phyloP scores from a whole-genome alignment of 2,329 filamentous ascomycete species.

The Epichloe hybrida region DNA sequence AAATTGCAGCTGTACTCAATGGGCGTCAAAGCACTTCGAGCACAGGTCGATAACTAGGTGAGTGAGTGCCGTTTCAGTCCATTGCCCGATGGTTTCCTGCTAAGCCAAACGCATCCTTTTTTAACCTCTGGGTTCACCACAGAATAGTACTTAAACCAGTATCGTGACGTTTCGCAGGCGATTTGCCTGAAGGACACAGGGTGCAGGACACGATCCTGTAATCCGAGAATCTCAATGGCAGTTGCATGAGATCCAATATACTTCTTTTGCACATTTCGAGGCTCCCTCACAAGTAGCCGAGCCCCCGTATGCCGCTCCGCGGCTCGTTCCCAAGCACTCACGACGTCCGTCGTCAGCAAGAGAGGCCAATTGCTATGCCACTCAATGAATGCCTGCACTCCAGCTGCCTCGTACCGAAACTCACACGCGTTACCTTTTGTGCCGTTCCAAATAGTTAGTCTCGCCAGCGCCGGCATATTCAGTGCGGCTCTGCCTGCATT shows the following conservation, averaged over 20 bases:
- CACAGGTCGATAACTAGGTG: no score
- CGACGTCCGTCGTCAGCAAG: not conserved
- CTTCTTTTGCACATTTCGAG: not conserved
- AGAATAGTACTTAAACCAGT: conserved; percentile 1
- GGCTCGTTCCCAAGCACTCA: not conserved
- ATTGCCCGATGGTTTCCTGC: no score
- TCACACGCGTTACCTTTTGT: not conserved
- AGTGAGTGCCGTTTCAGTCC: no score
- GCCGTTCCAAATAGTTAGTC: not conserved
- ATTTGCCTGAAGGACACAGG: conserved; percentile 1
- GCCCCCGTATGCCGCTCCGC: not conserved
- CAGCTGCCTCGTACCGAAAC: not conserved
- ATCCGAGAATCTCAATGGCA: not conserved
- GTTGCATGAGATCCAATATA: not conserved
- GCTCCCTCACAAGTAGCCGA: not conserved
- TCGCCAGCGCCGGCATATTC: not conserved
- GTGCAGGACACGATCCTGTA: not conserved
- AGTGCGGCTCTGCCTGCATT: not conserved
- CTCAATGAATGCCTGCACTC: not conserved
- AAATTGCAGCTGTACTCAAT: no score
- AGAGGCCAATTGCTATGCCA: not conserved
- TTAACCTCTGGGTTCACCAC: no score
- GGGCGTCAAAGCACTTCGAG: no score
- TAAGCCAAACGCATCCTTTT: no score
- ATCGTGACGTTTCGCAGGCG: conserved; percentile 1